Evolutionary conservation across 106 monocot species (phyloP).

Genomic region (Posidonia australis): DNA sequence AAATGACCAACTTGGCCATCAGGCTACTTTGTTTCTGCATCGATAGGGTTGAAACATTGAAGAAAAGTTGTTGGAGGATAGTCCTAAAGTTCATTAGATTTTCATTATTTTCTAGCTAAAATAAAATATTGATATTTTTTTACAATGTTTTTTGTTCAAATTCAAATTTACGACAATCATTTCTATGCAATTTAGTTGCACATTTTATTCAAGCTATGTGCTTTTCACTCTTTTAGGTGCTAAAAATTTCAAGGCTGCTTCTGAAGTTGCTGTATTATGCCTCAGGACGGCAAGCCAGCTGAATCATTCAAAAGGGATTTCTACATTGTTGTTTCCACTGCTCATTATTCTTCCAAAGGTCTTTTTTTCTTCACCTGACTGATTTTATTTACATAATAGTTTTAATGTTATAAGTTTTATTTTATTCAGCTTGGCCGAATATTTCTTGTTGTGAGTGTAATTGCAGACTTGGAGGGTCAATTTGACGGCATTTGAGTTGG

Average conservation of each 20-base stretch:
- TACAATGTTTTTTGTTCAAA: no score
- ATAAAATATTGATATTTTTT: no score
- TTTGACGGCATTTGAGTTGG: constrained; percentile 58
- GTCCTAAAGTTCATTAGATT: no score
- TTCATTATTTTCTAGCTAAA: no score
- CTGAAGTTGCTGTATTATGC: constrained; percentile 3
- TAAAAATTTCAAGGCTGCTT: neutral
- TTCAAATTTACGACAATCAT: neutral
- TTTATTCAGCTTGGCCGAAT: neutral
- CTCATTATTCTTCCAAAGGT: constrained; percentile 8
- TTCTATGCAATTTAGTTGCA: neutral
- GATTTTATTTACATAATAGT: neutral
- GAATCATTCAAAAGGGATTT: neutral
- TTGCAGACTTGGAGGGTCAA: constrained; percentile 57
- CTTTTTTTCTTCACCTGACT: neutral
- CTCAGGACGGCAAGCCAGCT: constrained; percentile 3
- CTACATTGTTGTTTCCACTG: constrained; percentile 7
- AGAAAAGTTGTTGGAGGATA: no score
- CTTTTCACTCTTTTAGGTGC: constrained; percentile 1
- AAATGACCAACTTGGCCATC: no score
- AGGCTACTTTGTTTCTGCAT: no score
- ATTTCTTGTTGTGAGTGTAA: neutral
- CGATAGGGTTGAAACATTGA: no score
- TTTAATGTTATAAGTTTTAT: neutral
- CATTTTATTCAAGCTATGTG: neutral